Base-by-base conservation (phyloP, 2,329 filamentous ascomycete species). In the Fusarium nurragi region DNA sequence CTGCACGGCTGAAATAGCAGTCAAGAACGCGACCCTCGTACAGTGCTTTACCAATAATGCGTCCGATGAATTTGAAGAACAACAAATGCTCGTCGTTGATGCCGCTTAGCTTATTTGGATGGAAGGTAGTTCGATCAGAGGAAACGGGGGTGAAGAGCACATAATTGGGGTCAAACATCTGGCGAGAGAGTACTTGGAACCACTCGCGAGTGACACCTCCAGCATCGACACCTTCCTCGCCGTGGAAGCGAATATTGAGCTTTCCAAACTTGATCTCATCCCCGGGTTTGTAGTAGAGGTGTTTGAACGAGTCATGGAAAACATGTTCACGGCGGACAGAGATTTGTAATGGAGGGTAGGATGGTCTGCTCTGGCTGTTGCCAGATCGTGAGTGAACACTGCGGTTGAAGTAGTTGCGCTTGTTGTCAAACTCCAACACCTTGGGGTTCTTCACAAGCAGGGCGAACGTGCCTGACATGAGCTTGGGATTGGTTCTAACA, bases 191-290 rank as follows among this genome's bases (percentile, higher is more conserved):
- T 48, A 97, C 94, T 76, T 97, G 94, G 85, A 99, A 99, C 95
- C 96, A 99, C 81, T 99, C 95, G 74, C 96, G 89, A 34, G 94
- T 97, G 43, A 99, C 94, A 79, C 95, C 95, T 69, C 95, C 96
- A 51, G 95, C 95, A 78, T 99, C 96, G 38, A 99, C 93, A 77
- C 96, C 95, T 76, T 99, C 95, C 80, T 99, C 95, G 30, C 93
- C 93, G 70, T 95, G 92, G 86, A 99, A 99, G 51, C 94, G 90
- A 71, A 99, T 97, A 77, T 94, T 99, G 65, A 99, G 87, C 79
- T 99, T 99, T 71, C 96, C 95, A 76, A 96, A 97, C 80, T 99
- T 99, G 88, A 99, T 96, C 80, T 99, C 96, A 65, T 97, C 93
- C 23, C 92, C 93, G 36, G 85, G 88, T 84, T 98, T 98, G 88